Percentiles rank a stretch among this genome's conserved stretches.
Evolutionary conservation across 2,329 filamentous ascomycete genomes (phyloP).

Genomic region (Sarocladium strictum): DNA sequence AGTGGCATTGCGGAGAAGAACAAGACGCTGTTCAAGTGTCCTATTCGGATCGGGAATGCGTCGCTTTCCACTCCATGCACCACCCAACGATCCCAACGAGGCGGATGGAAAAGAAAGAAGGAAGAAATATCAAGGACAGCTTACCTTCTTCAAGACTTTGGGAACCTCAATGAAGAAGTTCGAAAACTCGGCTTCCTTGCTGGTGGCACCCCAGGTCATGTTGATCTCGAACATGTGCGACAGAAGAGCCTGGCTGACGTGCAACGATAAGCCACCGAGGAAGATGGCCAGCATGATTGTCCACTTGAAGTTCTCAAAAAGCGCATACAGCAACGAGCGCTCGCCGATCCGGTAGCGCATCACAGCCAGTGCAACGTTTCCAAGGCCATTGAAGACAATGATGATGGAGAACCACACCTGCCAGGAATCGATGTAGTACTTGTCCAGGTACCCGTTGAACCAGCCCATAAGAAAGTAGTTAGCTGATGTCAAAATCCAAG

Average conservation of each 20-base stretch:
- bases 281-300: conserved; percentile 70
- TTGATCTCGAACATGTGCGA: conserved; percentile 81
- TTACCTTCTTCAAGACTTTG: conserved; percentile 70
- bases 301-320: conserved; percentile 68
- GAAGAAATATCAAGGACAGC: conserved; percentile 35
- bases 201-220: conserved; percentile 81
- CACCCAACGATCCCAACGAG: too few relatives aligned
- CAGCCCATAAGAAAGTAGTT: conserved; percentile 75
- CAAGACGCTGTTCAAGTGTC: too few relatives aligned
- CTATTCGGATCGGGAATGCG: too few relatives aligned
- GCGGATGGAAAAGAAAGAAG: conserved; percentile 17
- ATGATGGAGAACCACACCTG: conserved; percentile 76
- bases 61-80: too few relatives aligned
- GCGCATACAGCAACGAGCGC: conserved; percentile 47
- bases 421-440: conserved; percentile 76
- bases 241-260: conserved; percentile 73
- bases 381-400: conserved; percentile 70
- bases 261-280: conserved; percentile 73
- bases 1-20: neutral
- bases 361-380: conserved; percentile 64
- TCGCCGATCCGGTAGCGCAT: conserved; percentile 69
- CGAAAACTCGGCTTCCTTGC: conserved; percentile 74
- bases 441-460: conserved; percentile 71
- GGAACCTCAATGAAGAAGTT: conserved; percentile 83
- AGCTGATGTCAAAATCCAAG: conserved; percentile 65